Percentiles rank a stretch among this genome's conserved stretches.
Evolutionary conservation across 345 rosid genomes (phyloP).

Genomic region (Melastoma malabathricum): DNA sequence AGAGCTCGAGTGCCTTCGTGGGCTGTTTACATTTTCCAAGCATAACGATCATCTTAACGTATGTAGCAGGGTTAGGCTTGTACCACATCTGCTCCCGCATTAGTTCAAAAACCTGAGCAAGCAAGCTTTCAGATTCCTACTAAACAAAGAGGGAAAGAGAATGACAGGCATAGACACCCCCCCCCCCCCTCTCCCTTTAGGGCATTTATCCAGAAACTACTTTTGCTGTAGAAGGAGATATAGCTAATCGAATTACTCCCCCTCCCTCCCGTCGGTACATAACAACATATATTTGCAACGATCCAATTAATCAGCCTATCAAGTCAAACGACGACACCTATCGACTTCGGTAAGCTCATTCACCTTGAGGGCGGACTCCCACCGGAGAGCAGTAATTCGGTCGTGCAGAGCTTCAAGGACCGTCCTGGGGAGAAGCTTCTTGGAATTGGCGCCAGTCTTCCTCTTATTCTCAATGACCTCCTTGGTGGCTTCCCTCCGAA

Average conservation of each 20-base stretch:
- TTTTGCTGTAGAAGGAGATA: no score
- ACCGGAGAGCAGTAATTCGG: conserved; percentile 64
- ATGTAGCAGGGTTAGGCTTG: conserved; percentile 48
- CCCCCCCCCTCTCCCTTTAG: no score
- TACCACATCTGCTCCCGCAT: conserved; percentile 82
- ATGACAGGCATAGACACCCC: not conserved
- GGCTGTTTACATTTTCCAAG: conserved; percentile 91
- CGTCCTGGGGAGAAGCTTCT: conserved; percentile 61
- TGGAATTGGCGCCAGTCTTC: conserved; percentile 41
- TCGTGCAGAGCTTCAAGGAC: conserved; percentile 87
- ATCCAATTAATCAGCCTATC: not conserved
- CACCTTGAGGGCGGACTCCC: conserved; percentile 90
- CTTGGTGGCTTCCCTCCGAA: conserved; percentile 73
- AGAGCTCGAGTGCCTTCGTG: conserved; percentile 62
- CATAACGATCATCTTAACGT: conserved; percentile 74
- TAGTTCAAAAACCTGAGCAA: conserved; percentile 57
- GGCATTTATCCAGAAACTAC: no score
- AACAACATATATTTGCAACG: no score
- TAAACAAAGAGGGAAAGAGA: not conserved
- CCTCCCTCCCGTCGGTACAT: no score
- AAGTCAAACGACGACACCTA: not conserved
- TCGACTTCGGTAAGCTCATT: no score
- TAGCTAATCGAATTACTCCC: no score
- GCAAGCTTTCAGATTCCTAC: not conserved
- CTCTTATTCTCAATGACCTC: conserved; percentile 67